A percentile compares a stretch with the other conserved stretches of the same genome.
These are phyloP conservation scores for Lenwebbia sp. DNA, from an alignment of 345 rosid species.

Conservation along the genomic window DNA sequence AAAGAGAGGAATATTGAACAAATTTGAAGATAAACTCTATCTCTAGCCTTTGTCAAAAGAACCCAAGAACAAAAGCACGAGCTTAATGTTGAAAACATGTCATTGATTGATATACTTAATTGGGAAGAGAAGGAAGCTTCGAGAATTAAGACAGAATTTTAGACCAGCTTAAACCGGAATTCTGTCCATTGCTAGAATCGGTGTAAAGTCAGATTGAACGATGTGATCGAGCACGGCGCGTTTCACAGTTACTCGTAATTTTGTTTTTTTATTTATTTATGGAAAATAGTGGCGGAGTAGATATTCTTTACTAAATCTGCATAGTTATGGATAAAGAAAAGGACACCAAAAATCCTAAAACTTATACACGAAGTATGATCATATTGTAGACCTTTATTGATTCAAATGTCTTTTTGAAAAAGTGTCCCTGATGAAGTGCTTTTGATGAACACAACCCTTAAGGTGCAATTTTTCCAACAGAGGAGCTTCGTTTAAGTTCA, in stretches of 20 bases:
- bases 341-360: no score
- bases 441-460: no score
- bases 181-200: not conserved
- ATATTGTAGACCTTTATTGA: not conserved
- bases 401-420: no score
- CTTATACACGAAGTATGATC: no score
- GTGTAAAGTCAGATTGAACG: no score
- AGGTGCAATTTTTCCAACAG: not conserved
- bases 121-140: not conserved
- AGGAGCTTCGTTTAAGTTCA: not conserved
- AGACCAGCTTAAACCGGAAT: not conserved
- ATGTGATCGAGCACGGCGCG: not conserved
- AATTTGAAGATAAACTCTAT: not conserved
- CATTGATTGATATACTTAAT: not conserved
- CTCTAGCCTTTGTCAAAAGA: not conserved
- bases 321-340: no score
- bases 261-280: no score
- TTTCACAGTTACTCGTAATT: not conserved
- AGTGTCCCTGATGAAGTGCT: not conserved
- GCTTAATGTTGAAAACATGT: not conserved
- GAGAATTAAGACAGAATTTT: not conserved
- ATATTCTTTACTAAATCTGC: not conserved
- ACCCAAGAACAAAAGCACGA: not conserved
- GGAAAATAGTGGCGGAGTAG: not conserved
- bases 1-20: not conserved